These are phyloP conservation scores for Alternaria tenuissima DNA, from an alignment of 2,329 filamentous ascomycete species.

Conservation along the genomic window DNA sequence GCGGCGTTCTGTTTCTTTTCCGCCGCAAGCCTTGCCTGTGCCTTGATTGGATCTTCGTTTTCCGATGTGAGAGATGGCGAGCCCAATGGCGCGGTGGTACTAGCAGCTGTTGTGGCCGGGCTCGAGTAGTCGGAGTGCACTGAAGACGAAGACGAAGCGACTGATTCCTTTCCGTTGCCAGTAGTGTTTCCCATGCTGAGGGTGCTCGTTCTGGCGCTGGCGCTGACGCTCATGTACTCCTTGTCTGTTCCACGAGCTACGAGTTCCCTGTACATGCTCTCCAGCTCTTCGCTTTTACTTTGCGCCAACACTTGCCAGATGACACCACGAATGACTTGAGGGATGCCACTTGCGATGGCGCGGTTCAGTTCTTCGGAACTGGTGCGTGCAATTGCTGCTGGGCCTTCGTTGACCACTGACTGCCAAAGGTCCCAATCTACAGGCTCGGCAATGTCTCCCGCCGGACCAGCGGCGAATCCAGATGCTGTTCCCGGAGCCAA, in stretches of 20 bases:
- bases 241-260: constrained; percentile 82
- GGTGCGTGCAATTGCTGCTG: constrained; percentile 83
- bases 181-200: constrained; percentile 58
- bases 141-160: constrained; percentile 83
- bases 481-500: constrained; percentile 86
- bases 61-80: constrained; percentile 66
- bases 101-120: constrained; percentile 62
- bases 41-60: constrained; percentile 70
- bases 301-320: constrained; percentile 98
- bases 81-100: constrained; percentile 41
- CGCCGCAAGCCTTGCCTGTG: constrained; percentile 68
- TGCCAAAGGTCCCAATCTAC: constrained; percentile 99
- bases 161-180: constrained; percentile 70
- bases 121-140: constrained; percentile 79
- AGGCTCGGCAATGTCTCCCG: constrained; percentile 71
- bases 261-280: constrained; percentile 84
- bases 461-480: constrained; percentile 78
- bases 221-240: constrained; percentile 56
- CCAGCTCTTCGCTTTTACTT: constrained; percentile 91
- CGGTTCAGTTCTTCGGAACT: constrained; percentile 89
- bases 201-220: constrained; percentile 26
- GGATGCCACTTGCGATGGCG: constrained; percentile 92
- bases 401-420: constrained; percentile 91
- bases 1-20: constrained; percentile 79
- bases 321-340: constrained; percentile 93